phyloP scores from a whole-genome alignment of 2,329 filamentous ascomycete species.

The Pestalotiopsis sp. region DNA sequence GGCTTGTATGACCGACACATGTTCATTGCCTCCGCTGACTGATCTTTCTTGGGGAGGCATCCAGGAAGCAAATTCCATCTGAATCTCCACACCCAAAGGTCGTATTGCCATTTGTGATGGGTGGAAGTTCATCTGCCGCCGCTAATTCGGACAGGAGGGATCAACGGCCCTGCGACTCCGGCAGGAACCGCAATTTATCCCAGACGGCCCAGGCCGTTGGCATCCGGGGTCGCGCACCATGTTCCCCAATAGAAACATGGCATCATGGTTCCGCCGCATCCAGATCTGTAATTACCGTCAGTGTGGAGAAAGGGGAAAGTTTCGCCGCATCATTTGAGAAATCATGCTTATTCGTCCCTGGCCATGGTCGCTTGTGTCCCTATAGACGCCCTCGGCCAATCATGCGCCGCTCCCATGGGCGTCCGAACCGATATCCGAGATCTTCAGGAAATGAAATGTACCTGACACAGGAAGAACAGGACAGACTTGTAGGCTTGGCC shows the following conservation, averaged over 20 bases:
- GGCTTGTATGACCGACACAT: neutral
- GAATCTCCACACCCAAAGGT: conserved; percentile 20
- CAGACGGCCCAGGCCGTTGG: conserved; percentile 6
- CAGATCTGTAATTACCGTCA: neutral
- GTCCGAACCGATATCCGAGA: conserved; percentile 1
- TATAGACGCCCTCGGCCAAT: neutral
- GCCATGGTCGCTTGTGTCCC: neutral
- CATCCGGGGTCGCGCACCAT: neutral
- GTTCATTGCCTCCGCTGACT: conserved; percentile 14
- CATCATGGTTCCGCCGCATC: neutral
- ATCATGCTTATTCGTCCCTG: neutral
- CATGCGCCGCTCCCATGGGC: neutral
- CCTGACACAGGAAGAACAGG: neutral
- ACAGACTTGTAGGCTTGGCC: neutral
- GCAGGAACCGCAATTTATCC: conserved; percentile 11
- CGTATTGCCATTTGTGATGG: conserved; percentile 21
- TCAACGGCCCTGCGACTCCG: conserved; percentile 9
- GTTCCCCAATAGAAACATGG: neutral
- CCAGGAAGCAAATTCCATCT: neutral
- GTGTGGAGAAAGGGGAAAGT: neutral
- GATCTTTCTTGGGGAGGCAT: conserved; percentile 13
- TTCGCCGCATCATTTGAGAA: neutral
- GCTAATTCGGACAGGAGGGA: neutral
- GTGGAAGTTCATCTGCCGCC: conserved; percentile 23
- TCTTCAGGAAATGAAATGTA: neutral